Evolutionary conservation across 306 rosid genomes (phyloP).

Genomic region (Geum urbanum): DNA sequence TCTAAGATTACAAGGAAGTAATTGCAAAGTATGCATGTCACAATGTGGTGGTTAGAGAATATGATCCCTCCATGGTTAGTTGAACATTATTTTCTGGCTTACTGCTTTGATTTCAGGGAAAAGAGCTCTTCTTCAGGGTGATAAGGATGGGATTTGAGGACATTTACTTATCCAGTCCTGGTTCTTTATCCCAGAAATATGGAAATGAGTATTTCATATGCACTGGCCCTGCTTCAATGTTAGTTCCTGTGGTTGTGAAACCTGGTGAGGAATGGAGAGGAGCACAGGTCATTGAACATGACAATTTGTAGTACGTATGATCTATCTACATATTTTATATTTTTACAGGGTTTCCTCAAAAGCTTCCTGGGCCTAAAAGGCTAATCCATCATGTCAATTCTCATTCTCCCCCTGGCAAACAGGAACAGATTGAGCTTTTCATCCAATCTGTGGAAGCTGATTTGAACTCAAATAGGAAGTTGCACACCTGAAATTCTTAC

Average conservation of each 20-base stretch:
- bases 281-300: conserved; percentile 92
- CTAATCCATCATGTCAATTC: no score
- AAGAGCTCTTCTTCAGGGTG: conserved; percentile 77
- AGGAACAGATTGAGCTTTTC: no score
- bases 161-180: conserved; percentile 81
- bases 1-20: no score
- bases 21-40: background rate
- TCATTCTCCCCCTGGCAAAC: no score
- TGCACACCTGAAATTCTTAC: no score
- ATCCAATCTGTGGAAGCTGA: no score
- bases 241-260: conserved; percentile 72
- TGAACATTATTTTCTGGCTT: background rate
- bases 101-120: conserved; percentile 49
- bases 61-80: background rate
- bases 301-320: conserved; percentile 50
- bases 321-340: background rate
- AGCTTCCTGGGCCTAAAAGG: no score
- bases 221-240: conserved; percentile 91
- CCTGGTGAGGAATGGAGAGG: conserved; percentile 94
- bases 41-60: background rate
- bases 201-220: conserved; percentile 81
- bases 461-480: no score
- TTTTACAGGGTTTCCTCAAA: no score
- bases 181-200: conserved; percentile 67
- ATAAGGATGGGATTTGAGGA: conserved; percentile 96